Evolutionary conservation across 331 rosid species (phyloP).

Genomic region (Quercus lobata): DNA sequence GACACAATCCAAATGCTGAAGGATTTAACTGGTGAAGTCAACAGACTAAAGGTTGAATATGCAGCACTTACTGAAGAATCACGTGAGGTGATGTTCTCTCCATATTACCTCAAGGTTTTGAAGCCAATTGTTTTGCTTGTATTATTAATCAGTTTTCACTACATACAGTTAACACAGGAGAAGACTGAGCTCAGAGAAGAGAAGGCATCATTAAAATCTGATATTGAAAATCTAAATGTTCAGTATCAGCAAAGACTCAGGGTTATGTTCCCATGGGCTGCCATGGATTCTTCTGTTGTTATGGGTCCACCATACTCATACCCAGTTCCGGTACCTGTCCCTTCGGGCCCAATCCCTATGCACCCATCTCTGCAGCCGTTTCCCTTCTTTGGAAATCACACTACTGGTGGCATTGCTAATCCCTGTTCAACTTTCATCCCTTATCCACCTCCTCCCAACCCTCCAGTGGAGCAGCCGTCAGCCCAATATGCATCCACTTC

Average conservation of each 20-base stretch:
- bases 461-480: conserved; percentile 44
- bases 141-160: conserved; percentile 12
- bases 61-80: conserved; percentile 74
- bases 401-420: conserved; percentile 52
- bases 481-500: conserved; percentile 49
- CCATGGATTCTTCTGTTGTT: conserved; percentile 67
- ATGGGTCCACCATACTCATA: conserved; percentile 73
- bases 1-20: conserved; percentile 77
- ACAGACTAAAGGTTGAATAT: conserved; percentile 59
- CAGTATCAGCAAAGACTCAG: conserved; percentile 81
- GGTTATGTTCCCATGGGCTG: conserved; percentile 76
- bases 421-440: conserved; percentile 63
- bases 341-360: conserved; percentile 71
- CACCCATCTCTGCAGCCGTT: conserved; percentile 73
- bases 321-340: conserved; percentile 66
- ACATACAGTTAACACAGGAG: conserved; percentile 69
- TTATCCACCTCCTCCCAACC: conserved; percentile 52
- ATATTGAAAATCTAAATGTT: conserved; percentile 60
- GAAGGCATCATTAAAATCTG: conserved; percentile 68
- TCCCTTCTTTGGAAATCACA: conserved; percentile 69
- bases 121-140: conserved; percentile 13
- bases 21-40: conserved; percentile 70
- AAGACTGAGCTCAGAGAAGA: conserved; percentile 94
- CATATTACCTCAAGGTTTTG: conserved; percentile 10
- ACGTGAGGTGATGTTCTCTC: conserved; percentile 51